These are phyloP conservation scores for Neurospora sp. DNA, from an alignment of 495 filamentous ascomycete species.

Conservation along the genomic window DNA sequence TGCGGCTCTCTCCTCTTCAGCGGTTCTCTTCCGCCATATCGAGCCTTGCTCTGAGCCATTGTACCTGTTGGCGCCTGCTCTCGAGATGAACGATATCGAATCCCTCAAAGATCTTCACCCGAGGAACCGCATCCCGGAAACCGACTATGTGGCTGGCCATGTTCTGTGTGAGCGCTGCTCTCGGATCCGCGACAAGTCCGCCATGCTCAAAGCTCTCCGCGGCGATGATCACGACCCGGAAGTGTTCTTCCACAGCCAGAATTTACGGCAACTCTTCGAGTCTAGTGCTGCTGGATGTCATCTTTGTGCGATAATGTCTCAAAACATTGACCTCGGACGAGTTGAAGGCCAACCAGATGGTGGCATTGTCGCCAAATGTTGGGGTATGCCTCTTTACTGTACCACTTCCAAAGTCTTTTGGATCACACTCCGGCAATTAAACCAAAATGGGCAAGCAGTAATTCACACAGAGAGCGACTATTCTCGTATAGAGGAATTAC, in stretches of 20 bases:
- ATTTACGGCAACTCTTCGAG: background rate
- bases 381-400: no score
- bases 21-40: no score
- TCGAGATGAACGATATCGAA: background rate
- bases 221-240: background rate
- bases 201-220: background rate
- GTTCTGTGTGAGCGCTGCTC: background rate
- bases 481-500: background rate
- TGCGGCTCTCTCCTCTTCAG: no score
- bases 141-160: background rate
- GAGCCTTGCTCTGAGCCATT: background rate
- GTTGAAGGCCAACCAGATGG: background rate
- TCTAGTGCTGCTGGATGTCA: background rate
- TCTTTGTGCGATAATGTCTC: background rate
- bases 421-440: background rate
- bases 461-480: background rate
- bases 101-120: background rate
- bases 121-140: background rate
- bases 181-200: background rate
- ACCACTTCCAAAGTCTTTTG: no score
- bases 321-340: background rate
- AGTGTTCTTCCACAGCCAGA: background rate
- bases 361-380: background rate
- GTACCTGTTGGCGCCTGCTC: background rate
- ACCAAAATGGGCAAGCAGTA: background rate